Base-by-base conservation (phyloP, 1,284 basidiomycete genomes). In the Tilletia setariae region DNA sequence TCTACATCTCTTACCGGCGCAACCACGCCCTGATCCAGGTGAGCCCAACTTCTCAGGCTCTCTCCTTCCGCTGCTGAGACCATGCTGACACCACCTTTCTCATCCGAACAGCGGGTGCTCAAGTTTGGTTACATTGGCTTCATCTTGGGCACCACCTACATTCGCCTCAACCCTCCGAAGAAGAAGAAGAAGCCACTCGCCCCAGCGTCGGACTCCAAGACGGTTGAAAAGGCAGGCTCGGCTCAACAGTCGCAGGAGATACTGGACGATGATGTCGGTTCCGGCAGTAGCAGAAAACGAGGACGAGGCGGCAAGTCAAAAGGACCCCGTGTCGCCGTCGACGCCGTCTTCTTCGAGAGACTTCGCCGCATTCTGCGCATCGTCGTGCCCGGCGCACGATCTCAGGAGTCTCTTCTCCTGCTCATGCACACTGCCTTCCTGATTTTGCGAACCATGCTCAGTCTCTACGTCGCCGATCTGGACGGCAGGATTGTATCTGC, bases 401-500 rank as follows among this genome's bases (percentile, higher is more conserved):
- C 90, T 3, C 91, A 93, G 76, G 94, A 97, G 83, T 91, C 93
- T 0, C 85, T 91, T 53, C 87, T 98, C 68, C 86, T 98, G 6
- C 85, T 90, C 66, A 90, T 93, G 84, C 94, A 98, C 81, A 91
- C 93, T 3, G 88, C 89, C 77, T 88, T 98, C 73, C 87, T 98
- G 66, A 87, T 98, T 19, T 90, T 92, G 71, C 85, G 94, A 70
- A 98, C 94, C 1, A 90, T 92, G 11, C 89, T 98, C 65, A 93
- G 91, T 28, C 86, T 98, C n/a, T 97, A 97, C 79, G 93, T 98
- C 63, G 94, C 95, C 8, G 89, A 92, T 64, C 86, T 98, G 63
- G 95, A 98, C 79, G 94, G 94, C 82, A 89, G 90, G 35, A 81
- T 98, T 75, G 95, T 98, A 0, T 93, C 93, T 1, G 92, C 92